phyloP scores from a whole-genome alignment of 176 grass and related monocot genomes.

The Musa schizocarpa region DNA sequence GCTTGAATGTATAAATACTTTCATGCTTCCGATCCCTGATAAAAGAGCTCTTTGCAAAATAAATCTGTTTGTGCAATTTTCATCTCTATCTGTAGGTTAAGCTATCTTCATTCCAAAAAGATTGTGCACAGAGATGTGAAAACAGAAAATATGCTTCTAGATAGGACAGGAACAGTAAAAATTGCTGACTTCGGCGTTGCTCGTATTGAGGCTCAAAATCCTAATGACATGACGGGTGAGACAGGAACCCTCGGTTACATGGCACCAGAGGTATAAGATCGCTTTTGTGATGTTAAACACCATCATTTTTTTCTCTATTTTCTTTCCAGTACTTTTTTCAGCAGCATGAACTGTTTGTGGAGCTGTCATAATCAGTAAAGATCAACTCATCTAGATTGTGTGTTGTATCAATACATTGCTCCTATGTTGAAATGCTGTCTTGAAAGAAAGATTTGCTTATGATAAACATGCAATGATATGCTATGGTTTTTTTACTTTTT shows the following conservation, averaged over 20 bases:
- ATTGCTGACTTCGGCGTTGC: conserved; percentile 99
- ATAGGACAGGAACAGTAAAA: conserved; percentile 88
- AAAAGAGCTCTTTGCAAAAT: neutral
- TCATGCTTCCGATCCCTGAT: neutral
- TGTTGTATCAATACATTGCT: neutral
- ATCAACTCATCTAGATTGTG: neutral
- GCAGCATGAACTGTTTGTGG: neutral
- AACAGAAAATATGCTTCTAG: conserved; percentile 99
- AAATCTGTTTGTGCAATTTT: neutral
- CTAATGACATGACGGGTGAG: conserved; percentile 97
- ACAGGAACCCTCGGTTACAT: conserved; percentile 99
- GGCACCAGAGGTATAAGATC: conserved; percentile 80
- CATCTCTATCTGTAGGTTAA: conserved; percentile 43
- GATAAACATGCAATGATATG: neutral
- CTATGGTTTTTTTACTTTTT: neutral
- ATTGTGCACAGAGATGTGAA: conserved; percentile 97
- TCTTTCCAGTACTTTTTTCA: neutral
- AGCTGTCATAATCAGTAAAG: neutral
- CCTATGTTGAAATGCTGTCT: neutral
- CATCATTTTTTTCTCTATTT: neutral
- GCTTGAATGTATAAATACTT: neutral
- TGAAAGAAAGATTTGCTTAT: neutral
- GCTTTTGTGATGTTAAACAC: neutral
- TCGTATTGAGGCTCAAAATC: conserved; percentile 96
- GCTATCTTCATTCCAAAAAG: conserved; percentile 96